These are phyloP conservation scores for Astrocystis sublimbata DNA, from an alignment of 495 filamentous ascomycete species.

Conservation along the genomic window DNA sequence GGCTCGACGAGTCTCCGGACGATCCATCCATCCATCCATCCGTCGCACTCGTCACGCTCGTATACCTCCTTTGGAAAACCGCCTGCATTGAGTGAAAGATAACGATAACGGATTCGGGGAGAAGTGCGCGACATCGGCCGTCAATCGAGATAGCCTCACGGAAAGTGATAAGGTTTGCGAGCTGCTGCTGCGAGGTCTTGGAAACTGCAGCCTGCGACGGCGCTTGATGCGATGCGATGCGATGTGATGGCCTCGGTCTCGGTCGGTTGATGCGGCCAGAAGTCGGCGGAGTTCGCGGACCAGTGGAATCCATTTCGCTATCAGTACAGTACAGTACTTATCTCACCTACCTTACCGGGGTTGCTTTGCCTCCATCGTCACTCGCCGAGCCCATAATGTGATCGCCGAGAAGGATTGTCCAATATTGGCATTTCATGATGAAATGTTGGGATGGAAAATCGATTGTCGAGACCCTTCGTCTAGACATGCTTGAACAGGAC, in stretches of 20 bases:
- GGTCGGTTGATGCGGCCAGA: too few relatives aligned
- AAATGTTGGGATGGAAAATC: neutral
- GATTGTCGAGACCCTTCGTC: slow-evolving; percentile 5
- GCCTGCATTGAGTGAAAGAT: too few relatives aligned
- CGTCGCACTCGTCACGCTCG: too few relatives aligned
- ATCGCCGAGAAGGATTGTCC: slow-evolving; percentile 6
- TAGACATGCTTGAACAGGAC: neutral
- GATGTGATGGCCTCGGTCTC: too few relatives aligned
- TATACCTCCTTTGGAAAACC: too few relatives aligned
- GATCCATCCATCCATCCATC: neutral
- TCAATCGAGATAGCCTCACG: neutral
- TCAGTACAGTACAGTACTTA: too few relatives aligned
- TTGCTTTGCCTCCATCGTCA: neutral
- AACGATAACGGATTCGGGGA: neutral
- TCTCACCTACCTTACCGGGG: too few relatives aligned
- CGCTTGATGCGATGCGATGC: slow-evolving; percentile 3
- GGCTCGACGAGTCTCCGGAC: neutral
- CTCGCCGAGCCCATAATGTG: neutral
- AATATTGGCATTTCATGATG: neutral
- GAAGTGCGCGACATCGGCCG: neutral
- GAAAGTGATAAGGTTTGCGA: neutral
- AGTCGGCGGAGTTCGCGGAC: neutral
- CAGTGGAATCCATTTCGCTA: neutral
- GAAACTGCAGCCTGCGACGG: slow-evolving; percentile 1
- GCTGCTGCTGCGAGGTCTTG: neutral